A percentile compares a stretch with the other conserved stretches of the same genome.
Conservation (phyloP, 371 early-diverging fungal genomes). For the Rhizopus arrhizus region DNA sequence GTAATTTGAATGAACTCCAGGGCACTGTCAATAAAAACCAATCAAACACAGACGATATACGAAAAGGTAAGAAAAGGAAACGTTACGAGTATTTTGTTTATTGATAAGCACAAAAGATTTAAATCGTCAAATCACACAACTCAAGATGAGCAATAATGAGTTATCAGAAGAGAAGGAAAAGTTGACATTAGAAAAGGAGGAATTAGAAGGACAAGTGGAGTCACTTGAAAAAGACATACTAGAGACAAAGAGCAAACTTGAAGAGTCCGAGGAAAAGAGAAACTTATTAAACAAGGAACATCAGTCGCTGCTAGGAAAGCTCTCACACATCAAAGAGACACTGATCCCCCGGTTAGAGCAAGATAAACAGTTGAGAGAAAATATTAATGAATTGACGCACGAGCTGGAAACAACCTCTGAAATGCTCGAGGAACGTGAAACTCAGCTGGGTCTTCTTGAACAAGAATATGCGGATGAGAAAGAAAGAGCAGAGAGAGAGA, state of each 20-base stretch:
- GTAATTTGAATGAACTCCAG: constrained; percentile 21
- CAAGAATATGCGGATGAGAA: constrained; percentile 29
- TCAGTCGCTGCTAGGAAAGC: constrained; percentile 36
- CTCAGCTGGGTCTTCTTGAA: constrained; percentile 33
- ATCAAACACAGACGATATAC: constrained; percentile 12
- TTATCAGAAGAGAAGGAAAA: constrained; percentile 44
- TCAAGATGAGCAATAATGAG: constrained; percentile 40
- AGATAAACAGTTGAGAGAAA: constrained; percentile 43
- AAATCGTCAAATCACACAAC: constrained; percentile 44
- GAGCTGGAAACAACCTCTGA: constrained; percentile 25
- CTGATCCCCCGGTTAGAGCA: constrained; percentile 47
- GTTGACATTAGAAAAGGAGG: constrained; percentile 37
- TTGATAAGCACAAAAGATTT: constrained; percentile 23
- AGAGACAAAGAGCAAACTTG: background rate
- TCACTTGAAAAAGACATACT: constrained; percentile 1
- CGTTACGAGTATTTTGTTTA: background rate
- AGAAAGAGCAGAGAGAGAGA: constrained; percentile 25
- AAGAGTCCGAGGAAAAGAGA: constrained; percentile 16
- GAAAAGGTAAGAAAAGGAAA: constrained; percentile 19
- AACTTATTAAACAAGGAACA: constrained; percentile 44
- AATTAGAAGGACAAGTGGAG: constrained; percentile 15
- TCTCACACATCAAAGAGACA: constrained; percentile 46
- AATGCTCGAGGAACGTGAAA: constrained; percentile 30
- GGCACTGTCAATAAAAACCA: constrained; percentile 2
- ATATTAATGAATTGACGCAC: constrained; percentile 28